phyloP scores from a whole-genome alignment of 2,329 filamentous ascomycete species.

The Botryotinia convoluta region DNA sequence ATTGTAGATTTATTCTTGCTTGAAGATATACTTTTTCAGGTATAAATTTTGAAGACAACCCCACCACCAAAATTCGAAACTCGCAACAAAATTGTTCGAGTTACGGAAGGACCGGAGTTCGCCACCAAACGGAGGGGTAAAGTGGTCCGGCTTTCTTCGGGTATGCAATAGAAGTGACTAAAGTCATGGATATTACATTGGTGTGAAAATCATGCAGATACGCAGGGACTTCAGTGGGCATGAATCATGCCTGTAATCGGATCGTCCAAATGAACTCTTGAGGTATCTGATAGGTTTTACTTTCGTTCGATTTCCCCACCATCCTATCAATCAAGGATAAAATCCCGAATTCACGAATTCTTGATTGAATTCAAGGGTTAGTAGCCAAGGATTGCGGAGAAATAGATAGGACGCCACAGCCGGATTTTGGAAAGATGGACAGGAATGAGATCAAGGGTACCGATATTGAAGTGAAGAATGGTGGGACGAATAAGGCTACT shows the following conservation, averaged over 20 bases:
- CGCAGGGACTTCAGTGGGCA: neutral
- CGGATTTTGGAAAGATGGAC: neutral
- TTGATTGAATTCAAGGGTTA: neutral
- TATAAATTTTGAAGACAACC: neutral
- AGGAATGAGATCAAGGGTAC: neutral
- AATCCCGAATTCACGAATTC: neutral
- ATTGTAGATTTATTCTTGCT: conserved; percentile 16
- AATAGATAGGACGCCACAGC: neutral
- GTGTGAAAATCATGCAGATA: neutral
- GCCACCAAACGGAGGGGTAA: neutral
- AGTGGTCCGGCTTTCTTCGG: neutral
- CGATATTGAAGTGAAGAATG: neutral
- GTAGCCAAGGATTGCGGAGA: neutral
- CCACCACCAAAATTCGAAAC: too few relatives aligned
- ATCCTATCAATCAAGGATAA: neutral
- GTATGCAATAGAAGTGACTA: neutral
- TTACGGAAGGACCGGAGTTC: neutral
- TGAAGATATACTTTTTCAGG: neutral
- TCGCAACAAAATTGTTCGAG: neutral
- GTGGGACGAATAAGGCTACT: neutral
- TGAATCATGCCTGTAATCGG: neutral
- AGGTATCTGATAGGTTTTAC: neutral
- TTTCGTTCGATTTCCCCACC: neutral
- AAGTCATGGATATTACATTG: neutral
- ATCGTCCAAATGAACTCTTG: neutral